Percentiles rank a stretch among this genome's conserved stretches.
These are phyloP conservation scores for Plasmodium fragile DNA, from an alignment of 169 alveolate genomes.

Conservation along the genomic window DNA sequence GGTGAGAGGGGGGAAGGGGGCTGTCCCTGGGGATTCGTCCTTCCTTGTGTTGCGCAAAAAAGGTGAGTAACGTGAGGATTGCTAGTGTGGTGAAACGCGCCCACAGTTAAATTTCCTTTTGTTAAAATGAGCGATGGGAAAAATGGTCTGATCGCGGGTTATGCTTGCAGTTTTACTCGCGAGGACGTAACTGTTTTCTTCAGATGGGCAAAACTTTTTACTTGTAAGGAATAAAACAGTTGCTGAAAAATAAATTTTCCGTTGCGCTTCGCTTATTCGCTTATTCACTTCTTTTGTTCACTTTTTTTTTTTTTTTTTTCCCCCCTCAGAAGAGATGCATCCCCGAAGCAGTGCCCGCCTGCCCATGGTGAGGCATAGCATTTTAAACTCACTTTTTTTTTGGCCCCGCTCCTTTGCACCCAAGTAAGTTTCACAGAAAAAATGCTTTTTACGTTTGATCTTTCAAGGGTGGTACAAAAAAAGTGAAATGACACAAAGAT, in stretches of 20 bases:
- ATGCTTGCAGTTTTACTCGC: too few species aligned
- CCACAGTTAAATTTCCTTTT: not conserved
- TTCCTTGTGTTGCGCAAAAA: not conserved
- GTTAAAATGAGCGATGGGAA: not conserved
- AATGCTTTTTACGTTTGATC: not conserved
- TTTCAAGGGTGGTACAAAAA: not conserved
- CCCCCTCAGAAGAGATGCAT: not conserved
- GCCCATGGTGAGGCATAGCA: not conserved
- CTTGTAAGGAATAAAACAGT: not conserved
- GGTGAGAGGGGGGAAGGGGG: not conserved
- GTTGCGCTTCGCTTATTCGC: not conserved
- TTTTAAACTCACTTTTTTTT: slow-evolving; percentile 1
- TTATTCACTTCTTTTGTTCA: not conserved
- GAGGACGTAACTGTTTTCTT: not conserved
- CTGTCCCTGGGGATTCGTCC: not conserved
- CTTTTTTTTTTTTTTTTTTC: not conserved
- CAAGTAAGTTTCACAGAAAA: not conserved
- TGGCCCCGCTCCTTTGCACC: not conserved
- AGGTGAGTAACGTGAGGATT: not conserved
- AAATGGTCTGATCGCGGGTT: not conserved
- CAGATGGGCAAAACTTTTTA: not conserved
- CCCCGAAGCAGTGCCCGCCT: not conserved
- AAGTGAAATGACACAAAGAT: not conserved
- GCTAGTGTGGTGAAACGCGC: not conserved
- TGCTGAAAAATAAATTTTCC: not conserved